These are phyloP conservation scores for Fusarium scirpi DNA, from an alignment of 2,329 filamentous ascomycete species.

Conservation along the genomic window DNA sequence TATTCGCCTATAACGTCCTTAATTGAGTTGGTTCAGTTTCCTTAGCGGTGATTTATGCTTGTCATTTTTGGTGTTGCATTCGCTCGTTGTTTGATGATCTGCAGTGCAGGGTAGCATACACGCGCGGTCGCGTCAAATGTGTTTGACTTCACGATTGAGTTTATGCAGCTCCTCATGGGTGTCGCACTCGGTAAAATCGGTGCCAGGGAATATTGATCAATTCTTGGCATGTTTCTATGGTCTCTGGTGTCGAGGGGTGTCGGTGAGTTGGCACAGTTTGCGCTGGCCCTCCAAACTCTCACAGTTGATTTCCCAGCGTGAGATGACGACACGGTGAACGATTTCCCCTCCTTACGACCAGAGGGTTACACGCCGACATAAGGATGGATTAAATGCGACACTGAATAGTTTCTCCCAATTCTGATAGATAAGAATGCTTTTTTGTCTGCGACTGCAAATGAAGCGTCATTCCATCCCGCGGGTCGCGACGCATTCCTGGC, in stretches of 20 bases:
- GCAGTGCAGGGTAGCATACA: neutral
- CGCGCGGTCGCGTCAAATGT: too few species aligned
- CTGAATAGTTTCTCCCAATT: too few species aligned
- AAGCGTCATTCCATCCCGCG: too few species aligned
- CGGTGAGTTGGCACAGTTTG: neutral
- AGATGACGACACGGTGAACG: too few species aligned
- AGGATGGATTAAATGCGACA: too few species aligned
- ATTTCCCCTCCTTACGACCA: too few species aligned
- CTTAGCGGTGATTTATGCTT: neutral
- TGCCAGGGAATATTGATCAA: neutral
- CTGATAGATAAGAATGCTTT: too few species aligned
- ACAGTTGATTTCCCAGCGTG: too few species aligned
- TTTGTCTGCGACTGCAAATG: too few species aligned
- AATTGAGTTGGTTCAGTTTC: neutral
- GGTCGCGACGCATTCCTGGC: too few species aligned
- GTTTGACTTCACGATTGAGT: neutral
- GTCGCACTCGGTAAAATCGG: neutral
- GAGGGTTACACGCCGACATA: too few species aligned
- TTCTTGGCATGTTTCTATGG: fast-evolving
- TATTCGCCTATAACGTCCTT: neutral
- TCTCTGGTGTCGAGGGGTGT: neutral
- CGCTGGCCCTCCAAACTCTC: too few species aligned
- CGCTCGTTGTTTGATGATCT: neutral
- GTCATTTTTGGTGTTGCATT: neutral
- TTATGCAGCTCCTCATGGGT: neutral